A percentile compares a stretch with the other conserved stretches of the same genome.
Conservation (phyloP, 2,329 filamentous ascomycete species). For the Talaromyces sp. region DNA sequence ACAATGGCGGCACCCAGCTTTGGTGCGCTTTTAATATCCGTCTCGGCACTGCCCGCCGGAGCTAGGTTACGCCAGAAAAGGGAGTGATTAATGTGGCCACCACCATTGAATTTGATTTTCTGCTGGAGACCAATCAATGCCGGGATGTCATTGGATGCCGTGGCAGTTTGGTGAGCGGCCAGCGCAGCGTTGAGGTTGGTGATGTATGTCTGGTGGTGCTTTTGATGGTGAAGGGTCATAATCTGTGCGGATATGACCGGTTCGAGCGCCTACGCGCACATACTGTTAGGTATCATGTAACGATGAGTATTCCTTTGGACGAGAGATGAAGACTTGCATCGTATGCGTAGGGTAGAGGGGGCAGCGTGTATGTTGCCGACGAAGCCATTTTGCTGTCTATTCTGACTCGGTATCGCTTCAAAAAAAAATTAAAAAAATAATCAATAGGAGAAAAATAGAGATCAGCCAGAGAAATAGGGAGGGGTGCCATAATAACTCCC, state of each 20-base stretch:
- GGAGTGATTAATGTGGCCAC: constrained; percentile 88
- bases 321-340: constrained; percentile 50
- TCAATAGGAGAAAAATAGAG: background rate
- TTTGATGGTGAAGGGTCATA: constrained; percentile 91
- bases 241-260: constrained; percentile 74
- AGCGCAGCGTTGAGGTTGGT: constrained; percentile 78
- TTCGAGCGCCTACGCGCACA: constrained; percentile 63
- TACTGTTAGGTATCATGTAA: background rate
- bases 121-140: constrained; percentile 64
- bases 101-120: constrained; percentile 80
- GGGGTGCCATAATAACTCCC: background rate
- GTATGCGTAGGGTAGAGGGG: constrained; percentile 64
- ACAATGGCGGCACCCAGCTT: constrained; percentile 58
- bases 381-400: constrained; percentile 18
- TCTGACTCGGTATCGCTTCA: background rate
- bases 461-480: background rate
- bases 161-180: constrained; percentile 58
- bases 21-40: constrained; percentile 52
- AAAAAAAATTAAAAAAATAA: background rate
- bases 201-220: constrained; percentile 91
- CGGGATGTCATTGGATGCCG: constrained; percentile 55
- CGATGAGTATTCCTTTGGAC: background rate
- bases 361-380: constrained; percentile 53
- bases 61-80: constrained; percentile 86
- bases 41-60: constrained; percentile 55